Evolutionary conservation across 2,329 filamentous ascomycete species (phyloP).

Genomic region (Aspergillus fischeri): DNA sequence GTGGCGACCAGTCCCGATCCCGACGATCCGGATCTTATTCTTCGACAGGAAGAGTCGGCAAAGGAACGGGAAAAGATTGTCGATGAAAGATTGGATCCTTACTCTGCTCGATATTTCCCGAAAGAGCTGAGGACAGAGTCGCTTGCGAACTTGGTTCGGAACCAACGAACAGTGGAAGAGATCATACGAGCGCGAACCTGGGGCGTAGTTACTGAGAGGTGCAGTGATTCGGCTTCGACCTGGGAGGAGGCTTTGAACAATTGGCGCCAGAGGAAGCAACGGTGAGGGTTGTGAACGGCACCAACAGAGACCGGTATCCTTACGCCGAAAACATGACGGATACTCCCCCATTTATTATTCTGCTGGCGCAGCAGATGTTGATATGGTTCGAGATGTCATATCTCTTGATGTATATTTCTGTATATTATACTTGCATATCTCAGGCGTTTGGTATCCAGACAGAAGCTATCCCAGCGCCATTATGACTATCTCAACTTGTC

Average conservation of each 20-base stretch:
- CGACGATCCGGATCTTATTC: conserved; percentile 71
- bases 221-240: conserved; percentile 54
- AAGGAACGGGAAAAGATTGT: conserved; percentile 69
- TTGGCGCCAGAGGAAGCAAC: conserved; percentile 51
- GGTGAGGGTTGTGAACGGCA: conserved; percentile 3
- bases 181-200: conserved; percentile 78
- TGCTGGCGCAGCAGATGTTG: background rate
- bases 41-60: conserved; percentile 66
- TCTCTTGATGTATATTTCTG: conserved; percentile 4
- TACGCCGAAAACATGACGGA: background rate
- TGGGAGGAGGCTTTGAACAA: conserved; percentile 64
- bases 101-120: conserved; percentile 75
- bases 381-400: background rate
- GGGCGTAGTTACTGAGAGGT: conserved; percentile 72
- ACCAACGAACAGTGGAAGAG: conserved; percentile 69
- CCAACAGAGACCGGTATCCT: background rate
- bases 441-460: conserved; percentile 2
- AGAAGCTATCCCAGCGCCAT: background rate
- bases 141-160: conserved; percentile 66
- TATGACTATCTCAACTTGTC: background rate
- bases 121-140: conserved; percentile 73
- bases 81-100: conserved; percentile 87
- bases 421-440: conserved; percentile 13
- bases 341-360: background rate
- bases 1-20: conserved; percentile 86